phyloP scores from a whole-genome alignment of 2,329 filamentous ascomycete genomes.

The Colletotrichum karsti region DNA sequence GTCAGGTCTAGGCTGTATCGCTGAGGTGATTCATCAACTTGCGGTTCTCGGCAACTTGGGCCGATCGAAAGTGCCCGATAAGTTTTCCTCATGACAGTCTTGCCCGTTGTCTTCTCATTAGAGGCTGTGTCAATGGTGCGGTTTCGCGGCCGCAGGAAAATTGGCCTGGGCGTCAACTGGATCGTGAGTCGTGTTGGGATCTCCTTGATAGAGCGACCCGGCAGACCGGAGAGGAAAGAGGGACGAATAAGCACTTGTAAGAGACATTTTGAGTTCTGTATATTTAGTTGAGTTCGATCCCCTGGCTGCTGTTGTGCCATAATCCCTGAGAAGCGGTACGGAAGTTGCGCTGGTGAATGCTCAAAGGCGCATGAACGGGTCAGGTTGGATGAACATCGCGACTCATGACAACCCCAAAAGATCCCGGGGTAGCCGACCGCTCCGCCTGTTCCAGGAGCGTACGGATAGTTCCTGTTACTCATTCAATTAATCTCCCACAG shows the following conservation, averaged over 20 bases:
- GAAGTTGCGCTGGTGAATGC: neutral
- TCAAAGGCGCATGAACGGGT: neutral
- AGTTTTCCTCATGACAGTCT: neutral
- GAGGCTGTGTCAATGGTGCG: neutral
- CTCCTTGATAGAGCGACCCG: neutral
- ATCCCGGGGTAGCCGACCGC: neutral
- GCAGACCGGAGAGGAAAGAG: neutral
- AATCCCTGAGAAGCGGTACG: neutral
- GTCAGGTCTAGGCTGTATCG: neutral
- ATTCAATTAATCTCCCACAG: too few relatives aligned
- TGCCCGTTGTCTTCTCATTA: neutral
- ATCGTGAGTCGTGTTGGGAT: neutral
- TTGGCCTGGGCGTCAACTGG: neutral
- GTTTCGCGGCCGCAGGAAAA: neutral
- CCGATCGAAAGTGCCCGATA: neutral
- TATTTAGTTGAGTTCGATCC: neutral
- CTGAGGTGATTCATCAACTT: neutral
- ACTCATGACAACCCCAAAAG: neutral
- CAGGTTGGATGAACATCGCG: neutral
- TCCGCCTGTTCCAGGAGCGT: too few relatives aligned
- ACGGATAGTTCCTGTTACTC: too few relatives aligned
- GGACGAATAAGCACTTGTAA: neutral
- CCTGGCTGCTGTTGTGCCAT: neutral
- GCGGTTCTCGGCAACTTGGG: neutral
- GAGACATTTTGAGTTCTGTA: neutral